Conservation (phyloP, 768 basidiomycete genomes). For the Boletus speciosus region DNA sequence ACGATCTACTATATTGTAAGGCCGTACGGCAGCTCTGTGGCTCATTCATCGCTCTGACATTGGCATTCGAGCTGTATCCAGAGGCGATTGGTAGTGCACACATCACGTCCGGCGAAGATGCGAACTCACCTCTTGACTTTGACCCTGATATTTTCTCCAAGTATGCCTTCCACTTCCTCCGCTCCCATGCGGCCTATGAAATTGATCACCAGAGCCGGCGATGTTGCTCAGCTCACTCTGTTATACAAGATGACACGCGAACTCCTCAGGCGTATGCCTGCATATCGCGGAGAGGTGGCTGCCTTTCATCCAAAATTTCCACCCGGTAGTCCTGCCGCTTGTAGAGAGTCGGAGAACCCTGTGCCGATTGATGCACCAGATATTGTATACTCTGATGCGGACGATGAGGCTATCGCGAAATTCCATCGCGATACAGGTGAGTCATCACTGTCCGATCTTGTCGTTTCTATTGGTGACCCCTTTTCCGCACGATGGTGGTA, state of each 20-base stretch:
- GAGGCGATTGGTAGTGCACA: slow-evolving; percentile 46
- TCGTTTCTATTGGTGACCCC: background rate
- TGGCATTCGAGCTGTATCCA: slow-evolving; percentile 38
- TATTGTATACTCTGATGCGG: slow-evolving; percentile 33
- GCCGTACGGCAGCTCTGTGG: no score
- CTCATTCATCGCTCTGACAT: background rate
- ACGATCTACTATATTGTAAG: slow-evolving; percentile 34
- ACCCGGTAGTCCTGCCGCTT: slow-evolving; percentile 25
- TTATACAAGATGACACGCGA: slow-evolving; percentile 56
- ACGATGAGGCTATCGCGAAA: slow-evolving; percentile 32
- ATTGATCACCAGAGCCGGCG: slow-evolving; percentile 19
- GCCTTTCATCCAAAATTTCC: slow-evolving; percentile 30
- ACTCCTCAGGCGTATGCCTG: slow-evolving; percentile 49
- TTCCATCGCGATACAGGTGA: slow-evolving; percentile 21
- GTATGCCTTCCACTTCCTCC: slow-evolving; percentile 26
- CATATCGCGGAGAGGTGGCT: slow-evolving; percentile 21
- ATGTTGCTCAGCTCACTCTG: slow-evolving; percentile 46
- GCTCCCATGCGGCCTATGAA: background rate
- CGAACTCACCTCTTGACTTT: slow-evolving; percentile 42
- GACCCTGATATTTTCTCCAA: slow-evolving; percentile 42
- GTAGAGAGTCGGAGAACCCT: slow-evolving; percentile 17
- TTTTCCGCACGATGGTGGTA: background rate
- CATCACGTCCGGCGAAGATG: slow-evolving; percentile 40
- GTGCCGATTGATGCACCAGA: slow-evolving; percentile 27
- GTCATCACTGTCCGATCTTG: background rate